Evolutionary conservation across 2,329 filamentous ascomycete genomes (phyloP).

Genomic region (Colletotrichum nymphaeae): DNA sequence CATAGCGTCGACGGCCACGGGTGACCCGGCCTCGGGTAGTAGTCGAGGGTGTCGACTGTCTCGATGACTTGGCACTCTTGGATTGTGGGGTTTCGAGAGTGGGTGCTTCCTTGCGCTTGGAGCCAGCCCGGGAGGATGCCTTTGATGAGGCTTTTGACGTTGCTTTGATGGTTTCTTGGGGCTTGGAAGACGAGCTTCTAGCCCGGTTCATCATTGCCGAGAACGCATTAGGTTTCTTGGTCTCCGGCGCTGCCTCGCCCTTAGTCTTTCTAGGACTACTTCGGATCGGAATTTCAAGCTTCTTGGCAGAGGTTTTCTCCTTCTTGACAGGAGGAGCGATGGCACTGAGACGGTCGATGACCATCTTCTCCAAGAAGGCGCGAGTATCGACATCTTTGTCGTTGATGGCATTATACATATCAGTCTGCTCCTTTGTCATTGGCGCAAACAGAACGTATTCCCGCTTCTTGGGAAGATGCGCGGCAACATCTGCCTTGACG

Average conservation of each 20-base stretch:
- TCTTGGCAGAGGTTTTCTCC: slow-evolving; percentile 41
- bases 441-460: slow-evolving; percentile 97
- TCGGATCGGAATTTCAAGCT: slow-evolving; percentile 47
- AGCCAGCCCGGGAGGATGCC: slow-evolving; percentile 24
- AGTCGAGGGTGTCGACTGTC: slow-evolving; percentile 77
- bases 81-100: slow-evolving; percentile 47
- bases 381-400: slow-evolving; percentile 71
- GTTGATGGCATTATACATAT: slow-evolving; percentile 79
- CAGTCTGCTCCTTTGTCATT: slow-evolving; percentile 89
- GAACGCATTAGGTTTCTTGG: slow-evolving; percentile 58
- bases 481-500: slow-evolving; percentile 93
- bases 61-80: slow-evolving; percentile 82
- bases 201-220: slow-evolving; percentile 61
- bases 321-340: slow-evolving; percentile 47
- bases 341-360: slow-evolving; percentile 69
- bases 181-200: slow-evolving; percentile 38
- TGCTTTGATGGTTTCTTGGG: slow-evolving; percentile 28
- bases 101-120: slow-evolving; percentile 48
- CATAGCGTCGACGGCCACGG: slow-evolving; percentile 54
- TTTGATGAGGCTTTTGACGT: slow-evolving; percentile 37
- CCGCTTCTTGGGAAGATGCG: slow-evolving; percentile 91
- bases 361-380: slow-evolving; percentile 85
- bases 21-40: slow-evolving; percentile 59
- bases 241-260: slow-evolving; percentile 35
- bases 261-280: slow-evolving; percentile 49